Percentiles rank a stretch among this genome's conserved stretches.
Evolutionary conservation across 2,329 filamentous ascomycete genomes (phyloP).

Genomic region (Ophiostoma ulmi): DNA sequence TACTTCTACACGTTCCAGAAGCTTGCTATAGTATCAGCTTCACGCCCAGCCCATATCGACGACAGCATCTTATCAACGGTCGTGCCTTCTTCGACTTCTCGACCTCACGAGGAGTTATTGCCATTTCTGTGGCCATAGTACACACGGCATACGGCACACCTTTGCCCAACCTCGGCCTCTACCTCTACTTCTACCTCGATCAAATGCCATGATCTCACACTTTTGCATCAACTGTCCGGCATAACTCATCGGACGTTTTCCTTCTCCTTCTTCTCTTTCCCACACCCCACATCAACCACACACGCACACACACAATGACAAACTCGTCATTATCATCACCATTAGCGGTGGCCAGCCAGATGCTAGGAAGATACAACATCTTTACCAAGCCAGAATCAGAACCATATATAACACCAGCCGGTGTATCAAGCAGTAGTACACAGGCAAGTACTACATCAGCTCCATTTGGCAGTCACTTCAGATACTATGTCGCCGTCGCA

Average conservation of each 20-base stretch:
- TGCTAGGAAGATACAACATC: conserved; percentile 26
- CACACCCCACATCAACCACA: not conserved
- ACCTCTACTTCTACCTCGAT: not conserved
- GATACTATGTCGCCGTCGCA: conserved; percentile 41
- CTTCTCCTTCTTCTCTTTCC: not conserved
- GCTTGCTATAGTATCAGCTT: not conserved
- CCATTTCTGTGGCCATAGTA: not conserved
- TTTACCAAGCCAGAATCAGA: conserved; percentile 29
- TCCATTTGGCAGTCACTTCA: conserved; percentile 32
- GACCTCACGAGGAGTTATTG: not conserved
- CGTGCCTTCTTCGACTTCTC: not conserved
- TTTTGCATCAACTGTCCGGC: not conserved
- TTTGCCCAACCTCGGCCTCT: not conserved
- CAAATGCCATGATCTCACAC: not conserved
- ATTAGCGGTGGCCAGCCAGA: conserved; percentile 20
- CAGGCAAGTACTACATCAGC: conserved; percentile 27
- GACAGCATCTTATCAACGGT: not conserved
- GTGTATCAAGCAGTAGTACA: not conserved
- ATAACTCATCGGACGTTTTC: not conserved
- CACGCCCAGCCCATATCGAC: not conserved
- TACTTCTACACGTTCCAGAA: not conserved
- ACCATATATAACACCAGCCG: conserved; percentile 30
- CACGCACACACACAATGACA: conserved; percentile 23
- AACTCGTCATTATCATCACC: conserved; percentile 27
- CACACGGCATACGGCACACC: not conserved